phyloP scores from a whole-genome alignment of 768 basidiomycete genomes.

The Pluteus cervinus region DNA sequence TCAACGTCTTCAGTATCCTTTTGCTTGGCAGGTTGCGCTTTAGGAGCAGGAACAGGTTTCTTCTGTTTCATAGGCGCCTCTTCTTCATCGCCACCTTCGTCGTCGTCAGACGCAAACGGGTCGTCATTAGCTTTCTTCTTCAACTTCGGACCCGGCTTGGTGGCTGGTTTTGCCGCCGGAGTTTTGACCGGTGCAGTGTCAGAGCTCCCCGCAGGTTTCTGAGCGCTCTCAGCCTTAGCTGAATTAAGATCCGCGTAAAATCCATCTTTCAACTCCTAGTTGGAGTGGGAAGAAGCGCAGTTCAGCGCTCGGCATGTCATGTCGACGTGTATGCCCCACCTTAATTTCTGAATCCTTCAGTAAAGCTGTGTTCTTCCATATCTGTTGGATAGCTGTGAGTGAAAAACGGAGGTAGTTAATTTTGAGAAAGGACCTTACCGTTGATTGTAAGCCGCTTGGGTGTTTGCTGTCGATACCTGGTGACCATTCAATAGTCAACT shows the following conservation, averaged over 20 bases:
- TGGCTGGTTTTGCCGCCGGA: slow-evolving; percentile 11
- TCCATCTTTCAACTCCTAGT: slow-evolving; percentile 56
- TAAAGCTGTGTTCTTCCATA: slow-evolving; percentile 62
- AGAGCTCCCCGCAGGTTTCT: not conserved
- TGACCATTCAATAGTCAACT: not conserved
- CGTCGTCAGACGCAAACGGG: slow-evolving; percentile 53
- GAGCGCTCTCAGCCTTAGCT: slow-evolving; percentile 16
- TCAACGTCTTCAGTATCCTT: no score
- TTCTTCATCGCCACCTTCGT: slow-evolving; percentile 19
- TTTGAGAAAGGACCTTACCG: slow-evolving; percentile 33
- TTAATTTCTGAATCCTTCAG: slow-evolving; percentile 58
- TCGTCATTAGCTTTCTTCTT: slow-evolving; percentile 47
- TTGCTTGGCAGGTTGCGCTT: slow-evolving; percentile 1
- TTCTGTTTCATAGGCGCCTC: no score
- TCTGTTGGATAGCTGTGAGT: slow-evolving; percentile 27
- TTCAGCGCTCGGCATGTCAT: slow-evolving; percentile 2
- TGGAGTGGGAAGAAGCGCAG: not conserved
- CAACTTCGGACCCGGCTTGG: slow-evolving; percentile 35
- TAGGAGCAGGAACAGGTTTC: slow-evolving; percentile 5
- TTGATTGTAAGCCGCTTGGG: slow-evolving; percentile 63
- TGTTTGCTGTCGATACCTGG: slow-evolving; percentile 76
- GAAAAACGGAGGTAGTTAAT: not conserved
- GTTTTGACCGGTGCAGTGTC: slow-evolving; percentile 14
- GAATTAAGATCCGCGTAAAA: slow-evolving; percentile 44
- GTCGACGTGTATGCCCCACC: slow-evolving; percentile 22